Base-by-base conservation (phyloP, 495 filamentous ascomycete genomes). In the Aspergillus saccharolyticus region DNA sequence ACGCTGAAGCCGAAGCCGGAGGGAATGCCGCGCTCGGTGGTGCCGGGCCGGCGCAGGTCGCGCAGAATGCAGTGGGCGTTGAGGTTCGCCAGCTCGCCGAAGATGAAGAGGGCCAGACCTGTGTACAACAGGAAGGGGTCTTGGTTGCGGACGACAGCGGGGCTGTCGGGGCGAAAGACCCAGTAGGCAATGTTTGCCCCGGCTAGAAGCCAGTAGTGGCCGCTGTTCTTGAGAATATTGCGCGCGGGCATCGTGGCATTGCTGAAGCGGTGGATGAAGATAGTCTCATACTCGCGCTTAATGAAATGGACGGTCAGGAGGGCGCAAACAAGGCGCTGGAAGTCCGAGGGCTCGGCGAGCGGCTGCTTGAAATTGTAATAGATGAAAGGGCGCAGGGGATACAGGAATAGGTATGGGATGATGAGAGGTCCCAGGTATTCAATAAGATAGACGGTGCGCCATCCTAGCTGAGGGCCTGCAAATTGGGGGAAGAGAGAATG, bases 231-330 rank as follows among this genome's bases (percentile, higher is more conserved):
- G 83, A 93, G 85, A 68, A 94, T 89, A 75, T 93, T 94, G 67
- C 71, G 73, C 54, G 82, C 83, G 33, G 93, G 91, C 92, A 96
- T 97, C 44, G 91, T 97, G 61, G 89, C 89, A 48, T 85, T 82
- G 67, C 89, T 92, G 83, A 98, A 98, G 69, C 89, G 89, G 79
- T 98, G 94, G 55, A 98, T 83, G 73, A 91, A 96, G 54, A 97
- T 59, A 16, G 92, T 96, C 76, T 98, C 94, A 55, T 88, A 83
- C 74, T 97, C 95, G 64, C 94, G 91, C 79, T 98, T 98, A 63
- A 90, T 62, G 80, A 97, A 98, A 78, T 98, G 93, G 25, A 87
- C 66, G 53, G 79, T 80, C 61, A 94, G 80, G 51, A 95, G 81
- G 45, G 72, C 71, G 65, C 89, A 85, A 52, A 88, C 80, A 19